Base-by-base conservation (phyloP, 2,329 filamentous ascomycete species). In the Trichophyton rubrum region DNA sequence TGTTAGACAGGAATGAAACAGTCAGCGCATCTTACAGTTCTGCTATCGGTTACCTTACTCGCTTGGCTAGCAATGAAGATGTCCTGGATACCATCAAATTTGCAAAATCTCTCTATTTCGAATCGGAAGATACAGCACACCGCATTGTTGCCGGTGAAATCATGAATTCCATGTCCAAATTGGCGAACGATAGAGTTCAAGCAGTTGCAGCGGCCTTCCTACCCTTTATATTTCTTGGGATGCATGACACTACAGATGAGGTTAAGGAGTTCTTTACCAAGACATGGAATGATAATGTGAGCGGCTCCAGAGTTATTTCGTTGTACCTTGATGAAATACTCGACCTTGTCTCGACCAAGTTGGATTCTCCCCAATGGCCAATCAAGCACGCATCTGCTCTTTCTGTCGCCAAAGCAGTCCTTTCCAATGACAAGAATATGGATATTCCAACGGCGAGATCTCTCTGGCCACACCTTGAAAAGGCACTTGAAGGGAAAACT, bases 1-100 rank as follows among this genome's bases (percentile, higher is more conserved):
- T 91, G 0, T 81, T 96, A 57, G 93, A 99, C 71, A 86, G 88
- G 64, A 99, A 99, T 69, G 90, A 96, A 67, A 93, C 95, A 17
- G 91, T 96, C 61, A 91, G 88, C 69, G 87, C 88, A 63, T 88
- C 88, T 1, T 99, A 96, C 71, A 92, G 91, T 20, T 85, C 85
- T 59, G 86, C 91, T 2, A 83, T 90, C 22, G 93, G 92, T 0
- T 97, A 97, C 70, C 79, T 97, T 60, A 81, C 93, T 66, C 84
- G 83, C 20, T 68, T 83, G 9, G 81, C 81, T n/a, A 80, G 80
- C 1, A 80, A 85, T 65, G 80, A 81, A 64, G 79, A 81, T 64
- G 74, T 85, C 13, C 68, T 84, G 22, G 75, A 79, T 45, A 79
- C 82, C 2, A 77, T 82, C 55, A 68, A 76, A 3, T 83, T 81